Evolutionary conservation across 768 basidiomycete species (phyloP).

Genomic region (Leccinum obscurum): DNA sequence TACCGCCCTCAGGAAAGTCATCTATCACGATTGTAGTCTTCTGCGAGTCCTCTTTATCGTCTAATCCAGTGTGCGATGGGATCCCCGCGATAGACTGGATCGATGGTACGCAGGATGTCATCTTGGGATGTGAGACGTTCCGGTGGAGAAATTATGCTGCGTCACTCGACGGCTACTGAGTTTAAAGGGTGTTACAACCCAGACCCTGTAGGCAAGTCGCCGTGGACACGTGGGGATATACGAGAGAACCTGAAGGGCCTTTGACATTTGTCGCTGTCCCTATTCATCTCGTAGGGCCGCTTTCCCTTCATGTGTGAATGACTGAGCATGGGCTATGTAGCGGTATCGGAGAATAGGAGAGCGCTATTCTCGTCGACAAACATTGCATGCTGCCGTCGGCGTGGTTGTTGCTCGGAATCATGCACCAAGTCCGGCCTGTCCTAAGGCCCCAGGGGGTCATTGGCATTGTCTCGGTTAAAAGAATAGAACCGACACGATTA

Average conservation of each 20-base stretch:
- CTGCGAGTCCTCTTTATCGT: slow-evolving; percentile 3
- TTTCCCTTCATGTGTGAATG: not conserved
- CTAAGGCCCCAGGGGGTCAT: not conserved
- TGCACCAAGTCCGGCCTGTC: not conserved
- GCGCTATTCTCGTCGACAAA: not conserved
- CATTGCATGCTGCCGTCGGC: not conserved
- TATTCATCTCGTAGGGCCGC: not conserved
- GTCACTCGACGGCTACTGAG: not conserved
- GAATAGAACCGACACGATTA: not conserved
- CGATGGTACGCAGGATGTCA: slow-evolving; percentile 8
- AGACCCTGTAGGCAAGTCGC: not conserved
- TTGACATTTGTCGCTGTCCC: not conserved
- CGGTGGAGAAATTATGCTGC: not conserved
- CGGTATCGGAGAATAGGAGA: not conserved
- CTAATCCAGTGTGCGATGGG: not conserved
- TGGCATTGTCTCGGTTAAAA: not conserved
- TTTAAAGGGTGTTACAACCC: not conserved
- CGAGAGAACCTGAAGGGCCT: not conserved
- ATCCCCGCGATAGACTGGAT: not conserved
- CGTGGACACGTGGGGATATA: not conserved
- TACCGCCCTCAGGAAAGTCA: slow-evolving; percentile 32
- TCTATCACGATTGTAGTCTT: not conserved
- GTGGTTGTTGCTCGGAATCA: not conserved
- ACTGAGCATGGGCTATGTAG: not conserved
- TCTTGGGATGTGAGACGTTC: not conserved